A percentile compares a stretch with the other conserved stretches of the same genome.
These are phyloP conservation scores for Acanthamoeba lenticulata DNA, from an alignment of 208 protist species.

Conservation along the genomic window DNA sequence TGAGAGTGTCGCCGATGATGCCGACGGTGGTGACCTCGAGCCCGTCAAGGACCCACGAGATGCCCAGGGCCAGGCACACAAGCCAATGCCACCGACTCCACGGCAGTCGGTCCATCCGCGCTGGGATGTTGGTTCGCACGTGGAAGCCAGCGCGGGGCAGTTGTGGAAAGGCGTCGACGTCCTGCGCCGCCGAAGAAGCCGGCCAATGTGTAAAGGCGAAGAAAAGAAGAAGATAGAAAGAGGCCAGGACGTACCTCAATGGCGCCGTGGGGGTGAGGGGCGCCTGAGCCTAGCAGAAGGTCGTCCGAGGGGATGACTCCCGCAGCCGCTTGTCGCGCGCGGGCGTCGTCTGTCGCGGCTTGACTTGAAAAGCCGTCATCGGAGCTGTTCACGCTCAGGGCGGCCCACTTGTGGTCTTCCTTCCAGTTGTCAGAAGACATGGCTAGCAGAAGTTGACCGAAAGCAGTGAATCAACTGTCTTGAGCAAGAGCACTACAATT, in stretches of 20 bases:
- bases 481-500: too few species aligned
- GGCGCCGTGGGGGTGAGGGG: background rate
- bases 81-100: slow-evolving; percentile 58
- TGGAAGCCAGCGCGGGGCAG: slow-evolving; percentile 15
- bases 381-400: background rate
- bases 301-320: background rate
- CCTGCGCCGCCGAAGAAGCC: background rate
- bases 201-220: background rate
- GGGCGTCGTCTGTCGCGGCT: background rate
- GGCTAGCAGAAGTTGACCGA: too few species aligned
- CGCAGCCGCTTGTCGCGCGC: background rate
- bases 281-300: background rate
- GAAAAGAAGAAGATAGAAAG: background rate
- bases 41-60: slow-evolving; percentile 57
- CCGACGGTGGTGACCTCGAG: slow-evolving; percentile 48
- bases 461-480: too few species aligned
- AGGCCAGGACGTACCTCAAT: background rate
- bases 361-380: background rate
- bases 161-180: background rate
- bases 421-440: too few species aligned
- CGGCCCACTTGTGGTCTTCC: background rate
- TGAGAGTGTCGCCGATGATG: slow-evolving; percentile 56
- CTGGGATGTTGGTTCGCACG: slow-evolving; percentile 45
- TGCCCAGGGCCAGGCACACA: slow-evolving; percentile 47
- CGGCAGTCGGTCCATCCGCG: slow-evolving; percentile 38